Evolutionary conservation across 1,139 yeast genomes (phyloP), one percentile per base, ranked within the genome.

Genomic region (Yamadazyma triangularis): DNA sequence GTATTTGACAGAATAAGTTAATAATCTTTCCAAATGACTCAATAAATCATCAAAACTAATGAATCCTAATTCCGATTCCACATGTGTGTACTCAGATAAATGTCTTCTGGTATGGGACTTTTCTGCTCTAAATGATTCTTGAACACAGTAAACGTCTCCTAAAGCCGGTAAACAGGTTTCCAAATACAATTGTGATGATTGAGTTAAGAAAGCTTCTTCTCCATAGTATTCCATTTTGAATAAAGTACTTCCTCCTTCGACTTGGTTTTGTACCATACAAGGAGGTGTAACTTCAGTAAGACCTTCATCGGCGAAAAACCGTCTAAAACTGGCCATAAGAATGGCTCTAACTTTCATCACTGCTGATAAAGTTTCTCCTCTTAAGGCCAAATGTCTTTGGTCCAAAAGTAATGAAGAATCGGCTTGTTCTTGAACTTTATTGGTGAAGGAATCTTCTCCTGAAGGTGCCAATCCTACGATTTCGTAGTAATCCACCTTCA

Each of bases 261-360:
- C 99, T 69, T 91, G 97, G 27, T 96, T 89, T 67, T 93, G 98
- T 36, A 93, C 99, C 97, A 93, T 89, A 65, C 97, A 89, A 51
- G 99, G 99, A 29, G 98, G 97, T 23, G 97, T 91, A 38, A 93
- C 96, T 70, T 93, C 99, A 27, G 78, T 66, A 35, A 88, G 56
- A 25, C 78, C 76, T 64, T 84, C 89, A 50, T 87, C 93, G 21
- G 60, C 68, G 54, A 73, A 89, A 38, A 84, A 83, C 45, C 77
- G 72, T 67, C 99, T 79, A 48, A 93, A 65, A 22, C 93, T 68
- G 31, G 67, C 66, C 51, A 91, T 67, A 37, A 88, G 71, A 23
- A 79, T 66, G 26, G 96, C 91, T 60, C 99, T 82, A 27, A 93
- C 98, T 59, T 84, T 86, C 93, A 93, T 83, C 27, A 93, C 95